Evolutionary conservation across 345 rosid genomes (phyloP).

Genomic region (Citrus medica): DNA sequence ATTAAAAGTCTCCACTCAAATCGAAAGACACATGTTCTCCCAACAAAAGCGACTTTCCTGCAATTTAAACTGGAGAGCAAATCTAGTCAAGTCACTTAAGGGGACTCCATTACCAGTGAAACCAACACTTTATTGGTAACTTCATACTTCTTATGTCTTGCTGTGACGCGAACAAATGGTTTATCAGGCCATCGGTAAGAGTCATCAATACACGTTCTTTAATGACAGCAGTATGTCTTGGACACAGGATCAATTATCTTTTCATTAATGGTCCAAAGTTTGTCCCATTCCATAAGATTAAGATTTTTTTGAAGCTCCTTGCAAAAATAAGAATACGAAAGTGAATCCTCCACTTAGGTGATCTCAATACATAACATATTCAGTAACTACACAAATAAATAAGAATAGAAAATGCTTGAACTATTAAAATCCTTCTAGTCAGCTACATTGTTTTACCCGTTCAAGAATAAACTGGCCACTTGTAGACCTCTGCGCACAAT

Average conservation of each 20-base stretch:
- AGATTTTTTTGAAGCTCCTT: slow-evolving; percentile 93
- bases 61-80: too few species aligned
- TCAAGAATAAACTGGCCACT: slow-evolving; percentile 83
- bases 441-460: slow-evolving; percentile 42
- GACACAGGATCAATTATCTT: slow-evolving; percentile 92
- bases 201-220: slow-evolving; percentile 64
- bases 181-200: slow-evolving; percentile 58
- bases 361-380: too few species aligned
- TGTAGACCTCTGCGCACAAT: slow-evolving; percentile 83
- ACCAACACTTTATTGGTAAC: too few species aligned
- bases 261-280: slow-evolving; percentile 94
- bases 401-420: background rate
- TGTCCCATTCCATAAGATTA: slow-evolving; percentile 98
- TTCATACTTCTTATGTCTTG: slow-evolving; percentile 82
- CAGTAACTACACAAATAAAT: background rate
- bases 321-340: slow-evolving; percentile 16
- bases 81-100: too few species aligned
- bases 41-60: too few species aligned
- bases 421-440: background rate
- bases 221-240: slow-evolving; percentile 88
- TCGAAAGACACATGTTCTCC: too few species aligned
- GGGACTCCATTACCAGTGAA: too few species aligned
- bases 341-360: background rate
- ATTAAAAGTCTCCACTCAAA: too few species aligned
- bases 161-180: slow-evolving; percentile 73